Conservation (phyloP, 768 basidiomycete species). For the Leccinum imitatum region DNA sequence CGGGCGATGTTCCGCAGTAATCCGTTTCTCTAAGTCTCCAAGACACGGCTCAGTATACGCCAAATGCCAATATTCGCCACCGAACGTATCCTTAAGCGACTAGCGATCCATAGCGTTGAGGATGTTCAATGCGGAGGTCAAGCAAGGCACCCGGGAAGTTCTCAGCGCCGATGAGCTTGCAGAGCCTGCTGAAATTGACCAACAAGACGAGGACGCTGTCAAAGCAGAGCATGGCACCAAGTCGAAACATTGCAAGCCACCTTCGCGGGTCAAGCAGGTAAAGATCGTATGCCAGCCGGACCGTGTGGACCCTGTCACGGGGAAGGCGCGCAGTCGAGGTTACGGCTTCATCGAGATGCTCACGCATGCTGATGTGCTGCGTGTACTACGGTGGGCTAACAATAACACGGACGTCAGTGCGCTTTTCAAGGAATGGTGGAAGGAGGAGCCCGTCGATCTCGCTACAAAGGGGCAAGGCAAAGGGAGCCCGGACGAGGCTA, state of each 20-base stretch:
- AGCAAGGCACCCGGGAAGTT: slow-evolving; percentile 52
- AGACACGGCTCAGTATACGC: slow-evolving; percentile 90
- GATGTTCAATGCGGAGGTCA: slow-evolving; percentile 78
- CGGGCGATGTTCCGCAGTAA: slow-evolving; percentile 82
- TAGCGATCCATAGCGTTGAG: slow-evolving; percentile 78
- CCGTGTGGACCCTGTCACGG: slow-evolving; percentile 82
- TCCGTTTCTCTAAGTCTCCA: slow-evolving; percentile 92
- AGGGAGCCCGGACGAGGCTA: slow-evolving; percentile 47
- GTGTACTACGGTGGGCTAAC: slow-evolving; percentile 92
- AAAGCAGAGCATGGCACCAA: slow-evolving; percentile 25
- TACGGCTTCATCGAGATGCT: slow-evolving; percentile 95
- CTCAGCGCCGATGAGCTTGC: slow-evolving; percentile 73
- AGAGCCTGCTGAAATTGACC: slow-evolving; percentile 37
- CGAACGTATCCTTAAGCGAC: slow-evolving; percentile 85
- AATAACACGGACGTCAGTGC: slow-evolving; percentile 68
- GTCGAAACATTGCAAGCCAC: slow-evolving; percentile 30
- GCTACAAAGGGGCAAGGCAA: slow-evolving; percentile 53
- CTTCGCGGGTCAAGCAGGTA: slow-evolving; percentile 74
- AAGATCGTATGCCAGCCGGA: slow-evolving; percentile 92
- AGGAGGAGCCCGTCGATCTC: slow-evolving; percentile 66
- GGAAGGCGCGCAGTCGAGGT: slow-evolving; percentile 85
- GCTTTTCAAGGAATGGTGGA: slow-evolving; percentile 83
- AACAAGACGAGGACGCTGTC: slow-evolving; percentile 28
- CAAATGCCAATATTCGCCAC: slow-evolving; percentile 90
- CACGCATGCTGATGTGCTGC: slow-evolving; percentile 84